Base-by-base conservation (phyloP, 2,329 filamentous ascomycete species). In the Exutisphaerella laricina region DNA sequence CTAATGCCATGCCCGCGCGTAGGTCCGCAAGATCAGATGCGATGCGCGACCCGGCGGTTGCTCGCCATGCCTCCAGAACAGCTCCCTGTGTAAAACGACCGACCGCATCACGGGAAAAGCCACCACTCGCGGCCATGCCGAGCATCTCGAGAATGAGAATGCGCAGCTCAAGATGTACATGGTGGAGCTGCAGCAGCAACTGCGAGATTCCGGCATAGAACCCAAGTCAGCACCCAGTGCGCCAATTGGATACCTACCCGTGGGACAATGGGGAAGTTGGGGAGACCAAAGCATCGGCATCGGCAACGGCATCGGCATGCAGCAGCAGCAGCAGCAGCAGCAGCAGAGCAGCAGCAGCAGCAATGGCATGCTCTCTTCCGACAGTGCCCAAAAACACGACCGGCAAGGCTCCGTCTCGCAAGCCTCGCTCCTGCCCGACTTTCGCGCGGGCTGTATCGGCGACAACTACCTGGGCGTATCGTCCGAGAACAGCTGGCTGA, bases 11-110 rank as follows among this genome's bases (percentile, higher is more conserved):
- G 23, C 30, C 16, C 17, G n/a, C 16, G 16, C 26, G 13, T 58
- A 87, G 84, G 74, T 88, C 45, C 80, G 88, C 55, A 94, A 94
- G 68, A 94, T 94, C 57, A 80, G 85, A 60, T 94, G 88, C 72
- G 88, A 94, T 69, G 83, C 81, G 41, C 73, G 84, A 29, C 79
- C 84, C 22, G 82, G 85, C 53, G 88, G 86, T 50, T 94, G 88
- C 68, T 86, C 85, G 49, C 84, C 86, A 57, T 94, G 88, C 69
- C 70, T 79, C 55, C 80, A 84, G 64, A 84, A 85, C 61, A 80
- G 79, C 51, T 79, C 84, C 56, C 78, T 85, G 59, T 94, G 88
- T 68, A 82, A 79, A 66, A 88, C 88, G 41, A 94, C 88, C 45
- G 88, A 94, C 64, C 81, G 88, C 56, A 87, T 92, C 59, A 89